These are phyloP conservation scores for Fusarium poae DNA, from an alignment of 2,329 filamentous ascomycete genomes.

Conservation along the genomic window DNA sequence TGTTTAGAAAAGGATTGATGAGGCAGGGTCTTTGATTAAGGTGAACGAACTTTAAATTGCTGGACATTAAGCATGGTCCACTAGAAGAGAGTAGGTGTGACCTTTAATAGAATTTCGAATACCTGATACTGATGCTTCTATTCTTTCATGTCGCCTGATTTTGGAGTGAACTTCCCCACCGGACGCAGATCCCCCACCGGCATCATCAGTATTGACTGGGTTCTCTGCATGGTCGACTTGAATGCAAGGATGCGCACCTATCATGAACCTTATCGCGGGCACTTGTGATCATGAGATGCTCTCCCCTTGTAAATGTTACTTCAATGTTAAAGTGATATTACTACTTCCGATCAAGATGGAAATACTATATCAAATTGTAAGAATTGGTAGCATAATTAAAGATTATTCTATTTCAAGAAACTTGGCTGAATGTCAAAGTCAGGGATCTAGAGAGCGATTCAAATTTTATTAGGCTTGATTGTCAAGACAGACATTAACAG, in stretches of 20 bases:
- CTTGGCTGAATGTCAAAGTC: background rate
- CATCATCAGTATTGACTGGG: background rate
- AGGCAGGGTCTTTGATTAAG: background rate
- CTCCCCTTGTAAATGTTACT: background rate
- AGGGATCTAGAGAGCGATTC: background rate
- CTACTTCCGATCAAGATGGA: background rate
- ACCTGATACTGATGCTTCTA: background rate
- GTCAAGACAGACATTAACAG: background rate
- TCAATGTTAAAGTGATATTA: background rate
- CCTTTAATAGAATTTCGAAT: background rate
- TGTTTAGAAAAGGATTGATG: background rate
- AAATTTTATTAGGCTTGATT: background rate
- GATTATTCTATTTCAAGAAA: background rate
- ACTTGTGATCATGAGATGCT: background rate
- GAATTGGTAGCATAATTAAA: background rate
- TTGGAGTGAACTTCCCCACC: background rate
- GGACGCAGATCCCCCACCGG: background rate
- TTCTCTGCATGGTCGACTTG: background rate
- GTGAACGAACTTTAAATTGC: background rate
- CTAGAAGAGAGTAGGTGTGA: background rate
- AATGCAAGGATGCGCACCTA: background rate
- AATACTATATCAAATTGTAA: background rate
- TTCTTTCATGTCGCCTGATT: too few relatives aligned
- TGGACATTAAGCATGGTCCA: fast-evolving
- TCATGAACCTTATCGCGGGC: background rate